These are phyloP conservation scores for Barbarea vulgaris DNA, from an alignment of 345 rosid genomes.

Conservation along the genomic window DNA sequence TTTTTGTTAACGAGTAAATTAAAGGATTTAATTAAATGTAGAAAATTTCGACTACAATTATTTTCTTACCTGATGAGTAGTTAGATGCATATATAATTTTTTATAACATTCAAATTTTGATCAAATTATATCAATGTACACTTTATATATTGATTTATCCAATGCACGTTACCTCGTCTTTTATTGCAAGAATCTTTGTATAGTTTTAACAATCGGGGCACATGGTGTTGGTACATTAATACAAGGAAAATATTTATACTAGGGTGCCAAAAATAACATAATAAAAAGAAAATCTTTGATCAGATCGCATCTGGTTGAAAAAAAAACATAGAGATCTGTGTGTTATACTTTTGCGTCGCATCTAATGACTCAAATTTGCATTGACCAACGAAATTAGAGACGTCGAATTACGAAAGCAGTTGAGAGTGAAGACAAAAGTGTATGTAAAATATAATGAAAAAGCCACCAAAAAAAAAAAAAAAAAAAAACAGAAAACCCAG, in stretches of 20 bases:
- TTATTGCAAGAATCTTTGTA: slow-evolving; percentile 1
- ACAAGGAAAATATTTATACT: not conserved
- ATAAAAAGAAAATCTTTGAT: not conserved
- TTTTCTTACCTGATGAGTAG: not conserved
- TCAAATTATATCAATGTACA: not conserved
- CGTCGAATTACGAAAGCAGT: not conserved
- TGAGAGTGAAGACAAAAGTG: slow-evolving; percentile 29
- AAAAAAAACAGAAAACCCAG: not conserved
- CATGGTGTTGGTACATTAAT: slow-evolving; percentile 12
- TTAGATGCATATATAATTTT: not conserved
- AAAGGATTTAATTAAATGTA: not conserved
- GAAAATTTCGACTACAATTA: not conserved
- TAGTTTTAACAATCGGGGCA: slow-evolving; percentile 5
- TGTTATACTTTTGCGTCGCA: slow-evolving; percentile 14
- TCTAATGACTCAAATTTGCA: slow-evolving; percentile 1
- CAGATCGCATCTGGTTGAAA: slow-evolving; percentile 29
- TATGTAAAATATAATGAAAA: not conserved
- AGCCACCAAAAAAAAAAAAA: slow-evolving; percentile 13
- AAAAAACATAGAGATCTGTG: not conserved
- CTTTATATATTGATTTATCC: not conserved
- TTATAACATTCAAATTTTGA: not conserved
- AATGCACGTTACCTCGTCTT: not conserved
- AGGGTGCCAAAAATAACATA: not conserved
- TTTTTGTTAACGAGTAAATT: not conserved
- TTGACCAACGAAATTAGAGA: slow-evolving; percentile 31